These are phyloP conservation scores for Triticum aestivum DNA, from an alignment of 176 grass and related monocot genomes.

Conservation along the genomic window DNA sequence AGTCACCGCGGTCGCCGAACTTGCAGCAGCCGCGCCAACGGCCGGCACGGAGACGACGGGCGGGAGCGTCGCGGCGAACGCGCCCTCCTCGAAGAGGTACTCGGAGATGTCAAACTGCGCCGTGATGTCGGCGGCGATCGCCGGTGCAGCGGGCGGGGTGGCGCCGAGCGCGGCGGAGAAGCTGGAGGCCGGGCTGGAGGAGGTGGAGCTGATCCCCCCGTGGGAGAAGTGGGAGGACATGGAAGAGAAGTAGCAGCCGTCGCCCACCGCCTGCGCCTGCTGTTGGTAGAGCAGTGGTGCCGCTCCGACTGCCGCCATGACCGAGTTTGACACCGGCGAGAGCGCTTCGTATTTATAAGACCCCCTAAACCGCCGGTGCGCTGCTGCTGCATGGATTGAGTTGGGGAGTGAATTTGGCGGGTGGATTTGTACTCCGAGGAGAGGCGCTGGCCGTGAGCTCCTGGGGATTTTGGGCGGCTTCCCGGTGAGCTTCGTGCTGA, in stretches of 20 bases:
- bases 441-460: not conserved
- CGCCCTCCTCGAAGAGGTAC: slow-evolving; percentile 50
- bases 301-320: slow-evolving; percentile 60
- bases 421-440: slow-evolving; percentile 32
- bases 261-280: slow-evolving; percentile 26
- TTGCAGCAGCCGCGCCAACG: no score
- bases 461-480: slow-evolving; percentile 21
- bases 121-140: not conserved
- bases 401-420: not conserved
- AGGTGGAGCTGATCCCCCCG: slow-evolving; percentile 32
- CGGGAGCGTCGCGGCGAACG: not conserved
- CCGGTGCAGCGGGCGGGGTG: not conserved
- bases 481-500: slow-evolving; percentile 48
- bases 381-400: slow-evolving; percentile 27
- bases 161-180: slow-evolving; percentile 47
- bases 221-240: slow-evolving; percentile 53
- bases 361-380: slow-evolving; percentile 3
- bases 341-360: slow-evolving; percentile 52
- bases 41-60: not conserved
- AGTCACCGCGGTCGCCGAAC: no score
- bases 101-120: slow-evolving; percentile 68
- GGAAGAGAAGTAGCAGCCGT: slow-evolving; percentile 15
- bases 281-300: slow-evolving; percentile 52
- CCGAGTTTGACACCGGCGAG: slow-evolving; percentile 16
- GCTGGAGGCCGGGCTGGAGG: slow-evolving; percentile 47